Evolutionary conservation across 1,284 basidiomycete genomes (phyloP), one percentile per base, ranked within the genome.

Genomic region (Rhizoctonia solani): DNA sequence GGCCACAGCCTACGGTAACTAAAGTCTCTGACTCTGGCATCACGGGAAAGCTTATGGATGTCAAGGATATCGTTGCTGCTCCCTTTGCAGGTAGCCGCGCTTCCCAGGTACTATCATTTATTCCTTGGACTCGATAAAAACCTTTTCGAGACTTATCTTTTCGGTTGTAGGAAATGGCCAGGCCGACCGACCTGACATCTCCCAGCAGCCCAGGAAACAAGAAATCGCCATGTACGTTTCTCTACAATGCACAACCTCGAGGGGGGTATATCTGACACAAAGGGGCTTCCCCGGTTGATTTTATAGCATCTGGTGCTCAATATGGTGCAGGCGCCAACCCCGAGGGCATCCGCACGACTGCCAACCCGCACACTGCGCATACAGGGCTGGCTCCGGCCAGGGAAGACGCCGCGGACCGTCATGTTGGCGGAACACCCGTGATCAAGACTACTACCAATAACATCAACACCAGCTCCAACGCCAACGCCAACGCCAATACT

Each of bases 11-110:
- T 8, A 39, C 32, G 13, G 46, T 63, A 32, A 63, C 58, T 21
- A 63, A 63, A 23, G 58, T 63, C 16, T 63, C 58, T 2, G 58
- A 52, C 21, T 63, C 58, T n/a, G 47, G 58, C 30, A 47, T 52
- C 32, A 63, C 4, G 34, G 32, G 32, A 5, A 46, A 21, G 9
- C 30, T 63, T 3, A 41, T 63, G 58, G 34, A 63, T n/a, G 46
- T 41, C 8, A 46, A 46, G 8, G 58, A 63, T 21, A 34, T 47
- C 1, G 46, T 63, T 23, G 46, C 25, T 16, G 58, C 58, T n/a
- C 58, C 58, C 23, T 63, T 63, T 41, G 46, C 47, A 3, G 58
- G 58, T n/a, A 63, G 58, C 21, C 46, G 58, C 2, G 58, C 58
- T 1, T 47, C 58, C 8, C 42, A 52, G 46, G 58, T 63, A n/a